These are phyloP conservation scores for Zhuliangozyma blackwelliae DNA, from an alignment of 1,139 yeast species.

Conservation along the genomic window DNA sequence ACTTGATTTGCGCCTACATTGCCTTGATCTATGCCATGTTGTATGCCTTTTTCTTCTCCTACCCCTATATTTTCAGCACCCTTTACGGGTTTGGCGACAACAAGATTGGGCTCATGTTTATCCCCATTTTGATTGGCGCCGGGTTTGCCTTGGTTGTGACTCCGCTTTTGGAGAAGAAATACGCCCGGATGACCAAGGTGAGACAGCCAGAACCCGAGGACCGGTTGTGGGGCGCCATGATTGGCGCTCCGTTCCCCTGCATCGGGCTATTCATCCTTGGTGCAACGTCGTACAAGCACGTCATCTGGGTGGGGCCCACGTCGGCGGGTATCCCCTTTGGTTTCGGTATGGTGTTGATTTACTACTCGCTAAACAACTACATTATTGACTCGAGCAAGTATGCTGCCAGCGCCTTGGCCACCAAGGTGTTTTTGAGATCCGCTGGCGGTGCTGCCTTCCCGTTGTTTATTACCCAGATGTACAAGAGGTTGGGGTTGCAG, in stretches of 20 bases:
- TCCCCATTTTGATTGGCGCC: slow-evolving; percentile 88
- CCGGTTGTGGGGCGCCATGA: slow-evolving; percentile 80
- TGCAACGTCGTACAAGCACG: slow-evolving; percentile 74
- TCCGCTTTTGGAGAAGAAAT: slow-evolving; percentile 62
- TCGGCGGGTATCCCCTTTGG: slow-evolving; percentile 88
- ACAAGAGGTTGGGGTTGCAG: slow-evolving; percentile 63
- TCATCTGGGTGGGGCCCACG: slow-evolving; percentile 94
- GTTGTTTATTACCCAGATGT: slow-evolving; percentile 80
- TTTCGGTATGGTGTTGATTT: slow-evolving; percentile 85
- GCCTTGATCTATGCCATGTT: slow-evolving; percentile 82
- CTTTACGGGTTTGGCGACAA: slow-evolving; percentile 67
- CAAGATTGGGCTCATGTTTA: slow-evolving; percentile 73
- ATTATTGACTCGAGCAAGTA: slow-evolving; percentile 82
- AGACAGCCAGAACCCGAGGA: slow-evolving; percentile 83
- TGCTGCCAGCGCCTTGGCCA: slow-evolving; percentile 90
- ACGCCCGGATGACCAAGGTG: slow-evolving; percentile 45
- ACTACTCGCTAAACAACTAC: slow-evolving; percentile 82
- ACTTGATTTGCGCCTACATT: slow-evolving; percentile 76
- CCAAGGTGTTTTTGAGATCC: slow-evolving; percentile 83
- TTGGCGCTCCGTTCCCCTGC: slow-evolving; percentile 88
- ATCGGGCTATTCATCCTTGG: slow-evolving; percentile 84
- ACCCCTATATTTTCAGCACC: slow-evolving; percentile 68
- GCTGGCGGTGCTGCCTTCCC: slow-evolving; percentile 93
- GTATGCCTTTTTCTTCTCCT: slow-evolving; percentile 90
- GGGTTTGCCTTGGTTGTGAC: slow-evolving; percentile 66